Base-by-base conservation (phyloP, 208 protist species). In the Leptomonas seymouri region DNA sequence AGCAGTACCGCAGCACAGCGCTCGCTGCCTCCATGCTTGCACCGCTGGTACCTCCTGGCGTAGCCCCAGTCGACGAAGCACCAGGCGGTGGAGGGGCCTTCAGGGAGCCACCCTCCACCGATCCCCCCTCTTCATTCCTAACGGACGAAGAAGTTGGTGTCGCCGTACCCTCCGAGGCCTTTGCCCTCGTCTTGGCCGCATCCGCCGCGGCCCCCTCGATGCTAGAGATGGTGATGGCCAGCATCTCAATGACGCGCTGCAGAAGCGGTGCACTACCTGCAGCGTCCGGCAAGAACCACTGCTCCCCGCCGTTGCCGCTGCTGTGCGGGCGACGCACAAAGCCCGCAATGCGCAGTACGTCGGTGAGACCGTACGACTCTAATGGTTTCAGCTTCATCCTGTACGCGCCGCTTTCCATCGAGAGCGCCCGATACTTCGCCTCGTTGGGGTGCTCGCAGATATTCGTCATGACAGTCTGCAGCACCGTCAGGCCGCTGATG, bases 241-340 rank as follows among this genome's bases (percentile, higher is more conserved):
- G 61, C 55, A 76, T 59, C 20, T 62, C 49, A 3, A 74, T 23
- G 21, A 90, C 74, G 42, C 78, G 82, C 57, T 71, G 31, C 42
- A 95, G 72, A 55, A 95, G 75, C 14, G 48, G 54, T 14, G 27
- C 59, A 64, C 76, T 93, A 23, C 77, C 87, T 7, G 83, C 78
- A 6, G 48, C 73, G 65, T 95, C 90, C 31, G 65, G 73, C 25
- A 95, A 56, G 28, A 64, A 78, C 87, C 90, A 95, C 68, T 83
- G 72, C 61, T 89, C 71, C 16, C 71, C 76, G 36, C 79, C 75
- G 25, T 15, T 72, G 36, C 76, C 74, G 30, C 63, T 74, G 34
- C 64, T 64, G 63, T 86, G 78, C n/a, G 76, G 74, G 6, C 67
- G 75, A 14, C 84, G 71, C 36, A 62, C 64, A 67, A 95, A 95